Base-by-base conservation (phyloP, 78 protist species). In the Dictyostelium capitatum region DNA sequence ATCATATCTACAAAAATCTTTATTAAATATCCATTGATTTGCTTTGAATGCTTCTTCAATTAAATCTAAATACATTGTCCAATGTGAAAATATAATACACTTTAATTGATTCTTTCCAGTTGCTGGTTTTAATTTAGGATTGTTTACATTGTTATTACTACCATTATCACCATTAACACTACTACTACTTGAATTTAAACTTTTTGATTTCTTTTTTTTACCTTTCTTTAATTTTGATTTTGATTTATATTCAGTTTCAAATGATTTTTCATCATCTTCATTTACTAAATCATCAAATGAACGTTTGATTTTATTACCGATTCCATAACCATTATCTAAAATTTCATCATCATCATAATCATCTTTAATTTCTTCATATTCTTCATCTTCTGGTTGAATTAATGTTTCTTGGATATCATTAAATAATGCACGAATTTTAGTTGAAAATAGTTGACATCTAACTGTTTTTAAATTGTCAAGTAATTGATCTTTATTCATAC, bases 81-180 rank as follows among this genome's bases (percentile, higher is more conserved):
- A 96, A 56, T 96, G 97, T 54, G 90, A 74, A 46, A 96, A 96
- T 28, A 96, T 80, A 9, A 96, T 25, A 75, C 81, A 53, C 50
- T 75, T 67, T 15, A 67, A 67, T 67, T 67, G 75, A 67, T 67
- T 67, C 48, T 67, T 67, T 32, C 75, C 75, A 14, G 28, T 32
- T 67, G 75, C 48, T 6, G 15, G 15, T 37, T 4, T 25, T 67
- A 67, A 17, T 32, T 67, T n/a, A n/a, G n/a, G n/a, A n/a, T n/a
- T n/a, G n/a, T n/a, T 67, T 32, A 12, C 7, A 3, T 4, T 67
- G 4, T 67, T 4, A 6, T n/a, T 41, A 46, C 12, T 41, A 19
- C 6, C 51, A 43, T 32, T 9, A 19, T 72, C 57, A 9, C 11
- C 41, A 20, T 15, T 32, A 43, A 32, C 43, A 67, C 30, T 57